Evolutionary conservation across 73 alveolate genomes (phyloP).

Genomic region (Tetrahymena elliotti): DNA sequence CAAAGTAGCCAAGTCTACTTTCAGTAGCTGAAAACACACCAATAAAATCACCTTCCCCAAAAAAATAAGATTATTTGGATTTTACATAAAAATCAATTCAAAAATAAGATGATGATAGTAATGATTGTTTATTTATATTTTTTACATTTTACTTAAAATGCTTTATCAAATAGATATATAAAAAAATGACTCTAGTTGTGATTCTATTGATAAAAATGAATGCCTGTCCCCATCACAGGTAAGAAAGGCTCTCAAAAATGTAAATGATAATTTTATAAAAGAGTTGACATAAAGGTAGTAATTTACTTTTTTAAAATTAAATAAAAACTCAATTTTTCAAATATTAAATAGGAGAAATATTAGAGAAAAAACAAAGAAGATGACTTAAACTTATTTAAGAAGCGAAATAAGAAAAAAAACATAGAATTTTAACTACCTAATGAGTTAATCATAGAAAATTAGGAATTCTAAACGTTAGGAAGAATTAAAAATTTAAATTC

Average conservation of each 20-base stretch:
- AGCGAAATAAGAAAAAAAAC: neutral
- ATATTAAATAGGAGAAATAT: neutral
- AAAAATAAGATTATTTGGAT: neutral
- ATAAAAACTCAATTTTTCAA: too few species aligned
- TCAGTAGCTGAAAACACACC: neutral
- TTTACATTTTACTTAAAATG: too few species aligned
- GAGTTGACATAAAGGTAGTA: neutral
- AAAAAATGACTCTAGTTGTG: neutral
- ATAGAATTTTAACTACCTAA: neutral
- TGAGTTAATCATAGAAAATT: neutral
- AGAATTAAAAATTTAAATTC: neutral
- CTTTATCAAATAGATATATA: neutral
- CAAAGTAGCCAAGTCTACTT: neutral
- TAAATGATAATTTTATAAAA: neutral
- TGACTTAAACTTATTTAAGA: neutral
- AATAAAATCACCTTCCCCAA: neutral
- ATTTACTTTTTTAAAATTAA: neutral
- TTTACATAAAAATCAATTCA: neutral
- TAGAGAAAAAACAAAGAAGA: neutral
- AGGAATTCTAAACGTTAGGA: neutral
- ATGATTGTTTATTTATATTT: neutral
- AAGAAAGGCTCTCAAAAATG: neutral
- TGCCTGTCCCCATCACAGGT: neutral
- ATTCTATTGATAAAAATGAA: neutral
- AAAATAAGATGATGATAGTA: neutral